phyloP scores from a whole-genome alignment of 208 protist genomes.

The Leishmania mexicana region DNA sequence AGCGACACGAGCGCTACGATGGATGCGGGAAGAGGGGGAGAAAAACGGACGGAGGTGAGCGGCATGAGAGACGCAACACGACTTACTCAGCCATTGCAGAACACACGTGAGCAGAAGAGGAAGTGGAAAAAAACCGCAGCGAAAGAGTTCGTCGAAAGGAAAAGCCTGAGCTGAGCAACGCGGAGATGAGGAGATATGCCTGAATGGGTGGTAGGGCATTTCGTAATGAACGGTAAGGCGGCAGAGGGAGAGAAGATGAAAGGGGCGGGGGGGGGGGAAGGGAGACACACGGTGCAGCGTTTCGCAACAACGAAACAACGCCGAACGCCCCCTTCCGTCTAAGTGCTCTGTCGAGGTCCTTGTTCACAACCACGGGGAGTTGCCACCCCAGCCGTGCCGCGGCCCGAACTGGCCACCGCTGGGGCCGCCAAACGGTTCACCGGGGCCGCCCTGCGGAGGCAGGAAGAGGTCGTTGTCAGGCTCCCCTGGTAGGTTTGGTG shows the following conservation, averaged over 20 bases:
- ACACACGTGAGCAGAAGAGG: neutral
- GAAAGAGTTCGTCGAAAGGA: neutral
- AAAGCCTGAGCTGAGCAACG: neutral
- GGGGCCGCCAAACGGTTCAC: constrained; percentile 48
- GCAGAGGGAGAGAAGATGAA: neutral
- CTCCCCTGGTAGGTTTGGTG: constrained; percentile 68
- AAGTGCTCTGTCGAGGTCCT: neutral
- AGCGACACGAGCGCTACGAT: neutral
- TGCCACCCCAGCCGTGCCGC: constrained; percentile 14
- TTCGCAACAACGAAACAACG: neutral
- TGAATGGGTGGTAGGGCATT: neutral
- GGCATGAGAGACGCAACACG: neutral
- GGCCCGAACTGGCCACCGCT: constrained; percentile 67
- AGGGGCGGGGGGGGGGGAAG: neutral
- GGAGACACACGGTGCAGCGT: neutral
- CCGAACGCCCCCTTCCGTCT: neutral
- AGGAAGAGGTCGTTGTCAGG: constrained; percentile 71
- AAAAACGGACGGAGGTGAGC: neutral
- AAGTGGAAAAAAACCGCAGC: neutral
- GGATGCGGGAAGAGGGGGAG: neutral
- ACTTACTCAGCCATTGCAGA: neutral
- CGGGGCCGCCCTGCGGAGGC: constrained; percentile 43
- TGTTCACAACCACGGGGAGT: constrained; percentile 17
- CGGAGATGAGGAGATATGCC: too few species aligned
- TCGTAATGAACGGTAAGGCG: neutral